A percentile compares a stretch with the other conserved stretches of the same genome.
phyloP scores from a whole-genome alignment of 768 basidiomycete genomes.

The Tricholoma hemisulphureum region DNA sequence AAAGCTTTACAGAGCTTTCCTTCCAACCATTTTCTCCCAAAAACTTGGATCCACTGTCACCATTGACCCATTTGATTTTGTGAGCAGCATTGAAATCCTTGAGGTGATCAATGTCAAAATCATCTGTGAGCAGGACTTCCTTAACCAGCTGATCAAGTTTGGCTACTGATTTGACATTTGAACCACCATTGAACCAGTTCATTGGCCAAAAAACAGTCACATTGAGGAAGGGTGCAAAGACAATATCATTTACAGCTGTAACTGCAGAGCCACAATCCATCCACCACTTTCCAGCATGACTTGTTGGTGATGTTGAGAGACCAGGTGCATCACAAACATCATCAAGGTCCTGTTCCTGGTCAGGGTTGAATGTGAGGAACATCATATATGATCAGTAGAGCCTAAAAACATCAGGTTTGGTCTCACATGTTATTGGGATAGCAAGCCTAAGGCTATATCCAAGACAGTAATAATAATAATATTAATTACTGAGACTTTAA shows the following conservation, averaged over 20 bases:
- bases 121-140: neutral
- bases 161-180: too few species aligned
- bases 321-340: conserved; percentile 12
- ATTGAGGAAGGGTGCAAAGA: neutral
- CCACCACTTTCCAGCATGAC: neutral
- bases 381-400: too few species aligned
- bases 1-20: too few species aligned
- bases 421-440: too few species aligned
- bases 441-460: too few species aligned
- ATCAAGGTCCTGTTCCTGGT: conserved; percentile 7
- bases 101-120: neutral
- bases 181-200: neutral
- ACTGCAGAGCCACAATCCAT: neutral
- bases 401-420: too few species aligned
- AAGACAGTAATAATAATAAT: too few species aligned
- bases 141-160: neutral
- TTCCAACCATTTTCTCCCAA: neutral
- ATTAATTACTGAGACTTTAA: too few species aligned
- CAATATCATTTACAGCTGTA: neutral
- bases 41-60: neutral
- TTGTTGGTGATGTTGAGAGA: neutral
- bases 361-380: too few species aligned
- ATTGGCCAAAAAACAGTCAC: neutral
- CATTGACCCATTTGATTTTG: neutral
- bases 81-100: neutral